Evolutionary conservation across 768 basidiomycete genomes (phyloP).

Genomic region (Trametes cinnabarina): DNA sequence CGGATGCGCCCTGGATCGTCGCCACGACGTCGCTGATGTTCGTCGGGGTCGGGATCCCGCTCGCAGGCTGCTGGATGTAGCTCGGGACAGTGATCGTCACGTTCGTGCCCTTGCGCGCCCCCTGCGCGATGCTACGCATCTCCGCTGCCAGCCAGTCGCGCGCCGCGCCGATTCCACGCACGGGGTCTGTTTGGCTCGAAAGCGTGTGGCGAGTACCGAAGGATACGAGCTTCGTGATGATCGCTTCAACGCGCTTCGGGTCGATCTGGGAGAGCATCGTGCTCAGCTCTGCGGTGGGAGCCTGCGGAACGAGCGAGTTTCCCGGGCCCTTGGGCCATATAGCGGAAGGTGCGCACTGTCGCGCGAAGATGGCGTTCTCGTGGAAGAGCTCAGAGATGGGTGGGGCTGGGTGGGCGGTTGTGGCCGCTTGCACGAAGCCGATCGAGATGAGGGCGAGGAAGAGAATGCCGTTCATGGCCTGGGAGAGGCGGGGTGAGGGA

Average conservation of each 20-base stretch:
- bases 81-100: constrained; percentile 41
- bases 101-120: constrained; percentile 36
- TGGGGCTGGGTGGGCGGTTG: neutral
- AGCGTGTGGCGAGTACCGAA: constrained; percentile 55
- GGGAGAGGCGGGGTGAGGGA: neutral
- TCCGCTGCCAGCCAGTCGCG: constrained; percentile 53
- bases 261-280: constrained; percentile 48
- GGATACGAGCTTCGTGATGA: constrained; percentile 50
- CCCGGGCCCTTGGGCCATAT: constrained; percentile 55
- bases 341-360: constrained; percentile 25
- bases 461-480: constrained; percentile 1
- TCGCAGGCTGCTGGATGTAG: constrained; percentile 41
- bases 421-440: constrained; percentile 2
- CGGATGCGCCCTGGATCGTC: constrained; percentile 46
- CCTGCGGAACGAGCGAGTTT: constrained; percentile 39
- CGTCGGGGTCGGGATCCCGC: constrained; percentile 40
- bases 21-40: constrained; percentile 52
- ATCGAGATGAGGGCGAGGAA: constrained; percentile 12
- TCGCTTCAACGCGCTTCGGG: constrained; percentile 43
- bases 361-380: constrained; percentile 8
- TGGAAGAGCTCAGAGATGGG: constrained; percentile 4
- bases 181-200: constrained; percentile 51
- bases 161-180: constrained; percentile 53
- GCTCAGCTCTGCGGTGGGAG: constrained; percentile 43
- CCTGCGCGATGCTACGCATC: constrained; percentile 42